These are phyloP conservation scores for Aspergillus glaucus DNA, from an alignment of 2,329 filamentous ascomycete species.

Conservation along the genomic window DNA sequence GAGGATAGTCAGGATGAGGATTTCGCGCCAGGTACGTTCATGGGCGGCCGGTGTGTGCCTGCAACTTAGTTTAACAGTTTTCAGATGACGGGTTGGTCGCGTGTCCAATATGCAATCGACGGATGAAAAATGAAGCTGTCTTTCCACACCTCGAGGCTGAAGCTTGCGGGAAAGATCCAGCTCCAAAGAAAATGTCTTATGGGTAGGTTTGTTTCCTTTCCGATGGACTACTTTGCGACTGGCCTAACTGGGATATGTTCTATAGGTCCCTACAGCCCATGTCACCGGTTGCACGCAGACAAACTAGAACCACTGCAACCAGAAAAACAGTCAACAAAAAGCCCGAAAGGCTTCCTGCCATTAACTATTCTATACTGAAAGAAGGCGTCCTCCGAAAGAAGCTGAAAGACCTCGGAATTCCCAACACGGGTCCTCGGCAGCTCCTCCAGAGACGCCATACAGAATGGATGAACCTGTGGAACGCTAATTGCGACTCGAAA, in stretches of 20 bases:
- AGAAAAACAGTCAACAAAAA: slow-evolving; percentile 24
- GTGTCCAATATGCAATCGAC: slow-evolving; percentile 73
- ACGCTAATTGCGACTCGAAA: slow-evolving; percentile 87
- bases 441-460: slow-evolving; percentile 74
- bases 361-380: slow-evolving; percentile 84
- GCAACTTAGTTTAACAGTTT: slow-evolving; percentile 11
- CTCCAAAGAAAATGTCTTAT: slow-evolving; percentile 15
- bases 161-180: slow-evolving; percentile 44
- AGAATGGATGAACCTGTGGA: slow-evolving; percentile 95
- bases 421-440: slow-evolving; percentile 59
- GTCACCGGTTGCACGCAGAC: slow-evolving; percentile 9
- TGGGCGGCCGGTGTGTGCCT: background rate
- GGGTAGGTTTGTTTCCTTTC: slow-evolving; percentile 16
- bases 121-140: slow-evolving; percentile 74
- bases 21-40: slow-evolving; percentile 27
- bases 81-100: slow-evolving; percentile 68
- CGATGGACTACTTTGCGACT: slow-evolving; percentile 6
- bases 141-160: slow-evolving; percentile 78
- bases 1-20: slow-evolving; percentile 39
- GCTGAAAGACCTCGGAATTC: slow-evolving; percentile 71
- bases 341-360: slow-evolving; percentile 64
- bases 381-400: slow-evolving; percentile 74
- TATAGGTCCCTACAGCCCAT: slow-evolving; percentile 18
- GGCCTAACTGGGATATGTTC: slow-evolving; percentile 13
- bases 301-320: slow-evolving; percentile 10